A percentile compares a stretch with the other conserved stretches of the same genome.
These are phyloP conservation scores for Usnea hakonensis DNA, from an alignment of 495 filamentous ascomycete species.

Conservation along the genomic window DNA sequence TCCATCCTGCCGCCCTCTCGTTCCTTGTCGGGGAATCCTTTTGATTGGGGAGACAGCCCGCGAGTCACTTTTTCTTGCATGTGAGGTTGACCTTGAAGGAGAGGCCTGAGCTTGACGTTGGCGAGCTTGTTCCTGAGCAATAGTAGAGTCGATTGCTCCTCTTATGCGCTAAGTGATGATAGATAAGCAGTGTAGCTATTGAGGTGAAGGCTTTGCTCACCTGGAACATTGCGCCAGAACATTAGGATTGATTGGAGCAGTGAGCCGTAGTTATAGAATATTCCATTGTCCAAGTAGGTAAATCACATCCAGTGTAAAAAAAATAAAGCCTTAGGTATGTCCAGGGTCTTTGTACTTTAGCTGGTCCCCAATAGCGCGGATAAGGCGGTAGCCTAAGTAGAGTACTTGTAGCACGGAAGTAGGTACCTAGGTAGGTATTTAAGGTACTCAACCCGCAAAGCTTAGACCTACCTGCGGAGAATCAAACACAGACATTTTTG, in stretches of 20 bases:
- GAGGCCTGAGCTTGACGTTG: slow-evolving; percentile 50
- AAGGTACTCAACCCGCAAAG: no score
- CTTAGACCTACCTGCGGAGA: no score
- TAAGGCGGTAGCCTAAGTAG: no score
- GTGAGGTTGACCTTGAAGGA: slow-evolving; percentile 41
- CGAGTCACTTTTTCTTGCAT: slow-evolving; percentile 40
- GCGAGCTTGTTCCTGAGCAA: slow-evolving; percentile 83
- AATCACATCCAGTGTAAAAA: no score
- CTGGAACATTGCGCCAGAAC: slow-evolving; percentile 39
- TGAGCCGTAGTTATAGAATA: background rate
- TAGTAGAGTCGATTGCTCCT: slow-evolving; percentile 74
- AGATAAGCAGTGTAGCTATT: slow-evolving; percentile 13
- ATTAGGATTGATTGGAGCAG: background rate
- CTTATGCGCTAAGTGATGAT: slow-evolving; percentile 60
- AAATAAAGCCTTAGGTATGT: no score
- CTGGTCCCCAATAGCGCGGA: no score
- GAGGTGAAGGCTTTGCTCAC: slow-evolving; percentile 27
- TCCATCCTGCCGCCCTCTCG: slow-evolving; percentile 42
- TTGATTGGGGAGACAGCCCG: slow-evolving; percentile 47
- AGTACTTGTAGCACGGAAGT: no score
- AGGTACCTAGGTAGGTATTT: no score
- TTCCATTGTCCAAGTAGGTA: background rate
- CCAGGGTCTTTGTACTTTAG: no score
- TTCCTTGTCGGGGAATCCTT: slow-evolving; percentile 39
- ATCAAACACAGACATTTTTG: no score